A percentile compares a stretch with the other conserved stretches of the same genome.
Evolutionary conservation across 2,329 filamentous ascomycete genomes (phyloP).

Genomic region (Aaosphaeria pasadenensis): DNA sequence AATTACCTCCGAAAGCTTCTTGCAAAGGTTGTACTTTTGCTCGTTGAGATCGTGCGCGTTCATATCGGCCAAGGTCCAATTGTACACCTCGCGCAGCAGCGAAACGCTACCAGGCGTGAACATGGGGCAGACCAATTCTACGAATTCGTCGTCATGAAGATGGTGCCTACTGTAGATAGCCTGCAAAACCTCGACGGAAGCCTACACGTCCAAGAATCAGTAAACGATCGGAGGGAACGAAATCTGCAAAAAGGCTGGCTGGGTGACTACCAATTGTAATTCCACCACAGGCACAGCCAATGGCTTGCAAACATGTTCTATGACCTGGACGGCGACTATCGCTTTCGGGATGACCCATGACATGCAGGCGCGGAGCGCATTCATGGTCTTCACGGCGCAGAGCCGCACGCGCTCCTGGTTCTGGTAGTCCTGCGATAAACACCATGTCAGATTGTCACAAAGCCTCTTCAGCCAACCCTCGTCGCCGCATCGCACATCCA

Average conservation of each 20-base stretch:
- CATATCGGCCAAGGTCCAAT: slow-evolving; percentile 76
- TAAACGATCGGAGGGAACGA: slow-evolving; percentile 6
- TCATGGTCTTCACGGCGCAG: slow-evolving; percentile 73
- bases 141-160: slow-evolving; percentile 75
- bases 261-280: slow-evolving; percentile 29
- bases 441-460: slow-evolving; percentile 70
- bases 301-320: slow-evolving; percentile 38
- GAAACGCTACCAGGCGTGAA: slow-evolving; percentile 69
- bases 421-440: slow-evolving; percentile 63
- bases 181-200: slow-evolving; percentile 77
- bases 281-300: slow-evolving; percentile 35
- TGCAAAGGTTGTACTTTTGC: slow-evolving; percentile 85
- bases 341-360: slow-evolving; percentile 86
- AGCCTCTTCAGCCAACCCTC: slow-evolving; percentile 87
- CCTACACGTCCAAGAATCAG: slow-evolving; percentile 14
- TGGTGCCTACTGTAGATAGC: slow-evolving; percentile 72
- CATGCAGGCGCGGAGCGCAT: slow-evolving; percentile 74
- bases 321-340: slow-evolving; percentile 55
- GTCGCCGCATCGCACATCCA: slow-evolving; percentile 69
- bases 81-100: slow-evolving; percentile 70
- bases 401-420: slow-evolving; percentile 64
- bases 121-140: slow-evolving; percentile 74
- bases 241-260: background rate
- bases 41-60: slow-evolving; percentile 83
- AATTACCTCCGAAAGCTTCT: slow-evolving; percentile 86